A percentile compares a stretch with the other conserved stretches of the same genome.
phyloP scores from a whole-genome alignment of 148 eudicot species.

The Heliosperma pusillum region DNA sequence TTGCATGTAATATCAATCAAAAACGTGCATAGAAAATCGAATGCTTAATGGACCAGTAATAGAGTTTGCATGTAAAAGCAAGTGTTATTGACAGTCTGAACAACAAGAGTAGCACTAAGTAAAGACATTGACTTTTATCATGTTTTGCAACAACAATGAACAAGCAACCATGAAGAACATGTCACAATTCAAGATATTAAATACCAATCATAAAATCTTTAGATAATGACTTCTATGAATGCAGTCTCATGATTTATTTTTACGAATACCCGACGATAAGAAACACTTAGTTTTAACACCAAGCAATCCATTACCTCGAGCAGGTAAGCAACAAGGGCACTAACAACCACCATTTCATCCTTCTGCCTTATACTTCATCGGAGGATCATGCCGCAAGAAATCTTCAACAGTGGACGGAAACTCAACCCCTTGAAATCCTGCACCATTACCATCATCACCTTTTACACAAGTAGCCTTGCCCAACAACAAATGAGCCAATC shows the following conservation, averaged over 20 bases:
- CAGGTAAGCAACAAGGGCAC: not conserved
- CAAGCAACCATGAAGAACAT: not conserved
- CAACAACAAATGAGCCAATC: conserved; percentile 74
- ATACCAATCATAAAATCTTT: not conserved
- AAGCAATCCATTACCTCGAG: not conserved
- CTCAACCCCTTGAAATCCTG: conserved; percentile 37
- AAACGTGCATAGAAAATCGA: not conserved
- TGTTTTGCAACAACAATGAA: not conserved
- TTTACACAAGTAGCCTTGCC: conserved; percentile 56
- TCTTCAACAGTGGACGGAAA: conserved; percentile 73
- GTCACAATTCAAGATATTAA: not conserved
- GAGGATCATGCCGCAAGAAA: conserved; percentile 67
- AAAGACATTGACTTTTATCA: not conserved
- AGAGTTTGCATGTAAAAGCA: not conserved
- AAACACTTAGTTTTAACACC: not conserved
- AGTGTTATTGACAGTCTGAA: not conserved
- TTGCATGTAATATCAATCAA: no score
- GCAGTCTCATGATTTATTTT: not conserved
- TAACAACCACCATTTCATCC: not conserved
- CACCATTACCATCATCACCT: conserved; percentile 26
- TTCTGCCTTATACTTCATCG: conserved; percentile 10
- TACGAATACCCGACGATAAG: not conserved
- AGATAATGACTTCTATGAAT: not conserved
- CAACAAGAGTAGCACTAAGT: not conserved
- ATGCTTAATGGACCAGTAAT: not conserved